Evolutionary conservation across 768 basidiomycete species (phyloP), one percentile per base, ranked within the genome.

Genomic region (Boletus huronensis): DNA sequence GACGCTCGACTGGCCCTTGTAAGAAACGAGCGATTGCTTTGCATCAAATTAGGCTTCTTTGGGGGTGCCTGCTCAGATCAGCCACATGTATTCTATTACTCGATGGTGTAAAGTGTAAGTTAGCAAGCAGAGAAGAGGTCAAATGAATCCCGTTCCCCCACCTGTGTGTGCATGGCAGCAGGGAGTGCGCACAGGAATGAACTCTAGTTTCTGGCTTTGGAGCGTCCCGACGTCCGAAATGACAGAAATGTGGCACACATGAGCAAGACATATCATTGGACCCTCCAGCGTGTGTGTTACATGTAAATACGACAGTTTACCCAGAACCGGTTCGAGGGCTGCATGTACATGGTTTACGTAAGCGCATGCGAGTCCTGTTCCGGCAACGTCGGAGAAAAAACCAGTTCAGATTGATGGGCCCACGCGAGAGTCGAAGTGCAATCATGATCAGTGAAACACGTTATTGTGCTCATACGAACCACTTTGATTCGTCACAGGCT

Each of bases 1-100:
- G 72, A 82, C 82, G 63, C 69, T 87, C 31, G 84, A 84, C 23
- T 91, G 89, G 88, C 90, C 90, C 3, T 72, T 91, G 63, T 90
- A 73, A 47, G 44, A 39, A 44, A 32, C 2, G 34, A 31, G 7
- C 23, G 28, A 42, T 17, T 36, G 21, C 7, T 29, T 25, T 40
- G 35, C 5, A 36, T 50, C 26, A 39, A 52, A 50, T 28, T 21
- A 38, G 3, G 50, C 32, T 50, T 50, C 40, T 28, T 36, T 53
- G 16, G 50, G 6, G 34, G 39, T 36, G 39, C 29, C 25, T 19
- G 42, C 10, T 41, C 19, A 9, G n/a, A 45, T 58, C 39, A 35
- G 5, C 32, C n/a, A 35, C 40, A n/a, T 57, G 56, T 57, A 58
- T n/a, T 49, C 21, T 36, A 25, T 48, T 51, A 48, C 38, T 36